These are phyloP conservation scores for Macrophomina pseudophaseolina DNA, from an alignment of 2,329 filamentous ascomycete genomes.

Conservation along the genomic window DNA sequence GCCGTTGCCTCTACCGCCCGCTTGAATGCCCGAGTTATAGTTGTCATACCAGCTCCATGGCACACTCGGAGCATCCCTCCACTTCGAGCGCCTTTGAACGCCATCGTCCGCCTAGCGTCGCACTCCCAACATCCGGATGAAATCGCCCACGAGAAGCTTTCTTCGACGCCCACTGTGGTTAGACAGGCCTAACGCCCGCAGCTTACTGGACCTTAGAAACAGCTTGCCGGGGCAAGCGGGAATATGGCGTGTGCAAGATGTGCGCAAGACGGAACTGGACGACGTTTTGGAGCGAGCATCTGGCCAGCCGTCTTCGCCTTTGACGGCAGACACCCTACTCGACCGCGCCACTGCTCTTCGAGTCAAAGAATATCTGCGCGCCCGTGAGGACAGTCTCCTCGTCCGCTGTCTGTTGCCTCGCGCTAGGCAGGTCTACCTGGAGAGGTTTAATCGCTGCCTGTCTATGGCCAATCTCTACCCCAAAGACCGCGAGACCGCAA, in stretches of 20 bases:
- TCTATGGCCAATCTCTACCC: conserved; percentile 23
- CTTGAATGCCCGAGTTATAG: background rate
- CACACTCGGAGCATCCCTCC: background rate
- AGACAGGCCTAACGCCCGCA: background rate
- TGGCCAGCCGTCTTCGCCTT: background rate
- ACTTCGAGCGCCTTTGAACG: background rate
- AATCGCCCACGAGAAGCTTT: background rate
- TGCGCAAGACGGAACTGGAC: background rate
- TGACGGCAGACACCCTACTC: background rate
- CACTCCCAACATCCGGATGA: background rate
- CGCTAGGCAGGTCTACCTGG: background rate
- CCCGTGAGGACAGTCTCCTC: background rate
- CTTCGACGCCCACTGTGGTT: background rate
- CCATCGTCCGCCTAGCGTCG: background rate
- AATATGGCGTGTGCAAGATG: background rate
- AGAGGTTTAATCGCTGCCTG: conserved; percentile 31
- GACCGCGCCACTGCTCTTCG: background rate
- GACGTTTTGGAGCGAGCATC: background rate
- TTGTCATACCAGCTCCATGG: background rate
- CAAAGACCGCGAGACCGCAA: conserved; percentile 26
- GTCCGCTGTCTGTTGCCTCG: background rate
- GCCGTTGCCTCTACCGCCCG: background rate
- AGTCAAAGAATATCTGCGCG: background rate
- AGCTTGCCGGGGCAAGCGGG: background rate
- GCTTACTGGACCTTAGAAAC: background rate